Evolutionary conservation across 2,329 filamentous ascomycete genomes (phyloP).

Genomic region (Pseudocercospora macadamiae): DNA sequence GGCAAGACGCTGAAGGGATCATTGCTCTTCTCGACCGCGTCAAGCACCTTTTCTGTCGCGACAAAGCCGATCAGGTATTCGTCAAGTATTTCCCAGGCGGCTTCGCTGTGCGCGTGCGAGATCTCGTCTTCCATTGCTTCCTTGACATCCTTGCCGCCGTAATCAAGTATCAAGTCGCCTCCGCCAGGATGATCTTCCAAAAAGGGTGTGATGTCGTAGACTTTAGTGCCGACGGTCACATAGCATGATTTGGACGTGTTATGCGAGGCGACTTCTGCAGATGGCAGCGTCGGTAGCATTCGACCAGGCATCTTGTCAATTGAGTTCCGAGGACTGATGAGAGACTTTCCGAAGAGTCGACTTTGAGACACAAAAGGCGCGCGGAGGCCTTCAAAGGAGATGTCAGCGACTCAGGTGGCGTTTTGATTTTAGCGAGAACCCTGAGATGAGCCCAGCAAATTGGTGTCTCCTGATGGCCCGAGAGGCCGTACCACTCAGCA

Average conservation of each 20-base stretch:
- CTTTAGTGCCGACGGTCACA: slow-evolving; percentile 84
- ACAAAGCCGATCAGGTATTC: slow-evolving; percentile 85
- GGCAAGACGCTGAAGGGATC: slow-evolving; percentile 56
- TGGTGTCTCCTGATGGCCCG: slow-evolving; percentile 1
- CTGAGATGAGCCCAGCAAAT: slow-evolving; percentile 2
- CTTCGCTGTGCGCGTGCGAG: slow-evolving; percentile 85
- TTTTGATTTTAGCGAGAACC: not conserved
- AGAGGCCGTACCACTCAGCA: too few relatives aligned
- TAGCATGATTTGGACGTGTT: slow-evolving; percentile 84
- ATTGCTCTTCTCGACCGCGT: slow-evolving; percentile 52
- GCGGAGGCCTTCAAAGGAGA: slow-evolving; percentile 3
- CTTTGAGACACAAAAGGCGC: slow-evolving; percentile 3
- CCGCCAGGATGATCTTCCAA: slow-evolving; percentile 89
- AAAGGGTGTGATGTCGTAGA: slow-evolving; percentile 95
- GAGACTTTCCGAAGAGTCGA: not conserved
- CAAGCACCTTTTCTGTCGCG: slow-evolving; percentile 59
- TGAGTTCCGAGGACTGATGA: slow-evolving; percentile 8
- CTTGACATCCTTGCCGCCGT: slow-evolving; percentile 83
- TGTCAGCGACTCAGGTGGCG: slow-evolving; percentile 2
- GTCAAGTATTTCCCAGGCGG: slow-evolving; percentile 93
- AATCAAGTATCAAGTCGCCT: slow-evolving; percentile 82
- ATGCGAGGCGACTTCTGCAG: slow-evolving; percentile 78
- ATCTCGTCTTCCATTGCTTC: slow-evolving; percentile 79
- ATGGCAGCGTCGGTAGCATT: slow-evolving; percentile 80
- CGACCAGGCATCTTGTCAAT: slow-evolving; percentile 69